Percentiles rank a stretch among this genome's conserved stretches.
Conservation (phyloP, 2,329 filamentous ascomycete genomes). For the Domatiomyces catenatus region DNA sequence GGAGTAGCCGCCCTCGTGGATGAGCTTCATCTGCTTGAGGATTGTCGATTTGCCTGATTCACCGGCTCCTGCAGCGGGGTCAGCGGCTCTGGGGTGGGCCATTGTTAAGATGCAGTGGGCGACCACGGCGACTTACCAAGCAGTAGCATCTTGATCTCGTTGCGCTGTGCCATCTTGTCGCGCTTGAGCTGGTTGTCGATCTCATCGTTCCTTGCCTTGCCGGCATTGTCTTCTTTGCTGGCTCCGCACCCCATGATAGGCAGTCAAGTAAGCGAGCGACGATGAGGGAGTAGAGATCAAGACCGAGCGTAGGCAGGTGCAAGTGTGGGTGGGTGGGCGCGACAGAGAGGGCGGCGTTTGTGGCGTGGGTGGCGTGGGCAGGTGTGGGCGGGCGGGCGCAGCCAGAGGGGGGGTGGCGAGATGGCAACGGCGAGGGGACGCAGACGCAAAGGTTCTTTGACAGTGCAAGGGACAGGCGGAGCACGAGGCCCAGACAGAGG, state of each 20-base stretch:
- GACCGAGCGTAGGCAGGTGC: too few species aligned
- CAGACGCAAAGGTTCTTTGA: background rate
- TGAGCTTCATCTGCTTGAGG: conserved; percentile 97
- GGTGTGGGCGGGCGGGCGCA: too few species aligned
- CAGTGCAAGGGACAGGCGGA: background rate
- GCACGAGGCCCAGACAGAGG: background rate
- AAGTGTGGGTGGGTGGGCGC: too few species aligned
- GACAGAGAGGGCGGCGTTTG: too few species aligned
- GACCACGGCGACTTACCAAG: conserved; percentile 52
- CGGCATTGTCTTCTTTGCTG: conserved; percentile 99
- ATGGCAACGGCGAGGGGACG: background rate
- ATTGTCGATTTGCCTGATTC: conserved; percentile 95
- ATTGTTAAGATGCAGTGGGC: conserved; percentile 5
- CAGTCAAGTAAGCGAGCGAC: background rate
- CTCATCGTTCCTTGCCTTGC: conserved; percentile 98
- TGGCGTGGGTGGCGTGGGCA: too few species aligned
- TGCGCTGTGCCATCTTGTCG: conserved; percentile 96
- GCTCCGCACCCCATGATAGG: conserved; percentile 93
- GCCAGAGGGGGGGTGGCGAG: too few species aligned
- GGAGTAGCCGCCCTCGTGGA: conserved; percentile 96
- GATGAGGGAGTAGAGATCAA: background rate
- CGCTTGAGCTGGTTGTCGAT: conserved; percentile 98
- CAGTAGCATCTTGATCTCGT: conserved; percentile 99
- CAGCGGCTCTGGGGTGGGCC: background rate
- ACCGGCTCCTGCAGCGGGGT: conserved; percentile 57